Percentiles rank a stretch among this genome's conserved stretches.
Evolutionary conservation across 2,329 filamentous ascomycete species (phyloP).

Genomic region (Colletotrichum sp.): DNA sequence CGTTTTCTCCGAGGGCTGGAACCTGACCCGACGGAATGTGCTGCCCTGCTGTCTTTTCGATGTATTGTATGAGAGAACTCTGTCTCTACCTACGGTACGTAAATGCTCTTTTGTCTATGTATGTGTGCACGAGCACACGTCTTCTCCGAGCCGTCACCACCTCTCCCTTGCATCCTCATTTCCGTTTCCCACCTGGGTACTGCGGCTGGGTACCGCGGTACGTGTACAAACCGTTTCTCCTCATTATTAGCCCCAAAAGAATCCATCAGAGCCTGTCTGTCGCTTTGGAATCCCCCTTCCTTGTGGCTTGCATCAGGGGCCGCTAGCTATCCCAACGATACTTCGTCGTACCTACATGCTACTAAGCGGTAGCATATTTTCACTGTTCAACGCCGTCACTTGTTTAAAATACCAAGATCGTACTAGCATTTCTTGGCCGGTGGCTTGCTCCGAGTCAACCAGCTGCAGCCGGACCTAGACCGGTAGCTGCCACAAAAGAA

Average conservation of each 20-base stretch:
- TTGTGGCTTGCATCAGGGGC: background rate
- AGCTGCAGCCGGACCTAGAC: background rate
- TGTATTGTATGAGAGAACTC: background rate
- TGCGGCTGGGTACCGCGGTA: background rate
- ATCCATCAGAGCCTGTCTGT: background rate
- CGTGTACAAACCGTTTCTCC: conserved; percentile 1
- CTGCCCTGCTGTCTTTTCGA: background rate
- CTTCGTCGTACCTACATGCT: background rate
- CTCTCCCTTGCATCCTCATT: background rate
- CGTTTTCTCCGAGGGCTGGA: background rate
- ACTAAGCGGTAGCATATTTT: background rate
- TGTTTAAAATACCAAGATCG: background rate
- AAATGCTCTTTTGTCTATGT: background rate
- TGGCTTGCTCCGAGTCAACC: background rate
- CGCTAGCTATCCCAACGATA: background rate
- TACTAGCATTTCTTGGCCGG: background rate
- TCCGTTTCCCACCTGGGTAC: background rate
- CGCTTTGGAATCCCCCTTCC: background rate
- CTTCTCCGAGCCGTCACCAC: background rate
- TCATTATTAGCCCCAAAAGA: background rate
- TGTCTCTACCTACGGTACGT: background rate
- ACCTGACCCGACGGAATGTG: background rate
- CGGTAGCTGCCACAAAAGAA: background rate
- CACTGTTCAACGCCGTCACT: background rate
- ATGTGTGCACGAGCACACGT: background rate